A percentile compares a stretch with the other conserved stretches of the same genome.
These are phyloP conservation scores for Ceratocystis diversiconidia DNA, from an alignment of 2,329 filamentous ascomycete species.

Conservation along the genomic window DNA sequence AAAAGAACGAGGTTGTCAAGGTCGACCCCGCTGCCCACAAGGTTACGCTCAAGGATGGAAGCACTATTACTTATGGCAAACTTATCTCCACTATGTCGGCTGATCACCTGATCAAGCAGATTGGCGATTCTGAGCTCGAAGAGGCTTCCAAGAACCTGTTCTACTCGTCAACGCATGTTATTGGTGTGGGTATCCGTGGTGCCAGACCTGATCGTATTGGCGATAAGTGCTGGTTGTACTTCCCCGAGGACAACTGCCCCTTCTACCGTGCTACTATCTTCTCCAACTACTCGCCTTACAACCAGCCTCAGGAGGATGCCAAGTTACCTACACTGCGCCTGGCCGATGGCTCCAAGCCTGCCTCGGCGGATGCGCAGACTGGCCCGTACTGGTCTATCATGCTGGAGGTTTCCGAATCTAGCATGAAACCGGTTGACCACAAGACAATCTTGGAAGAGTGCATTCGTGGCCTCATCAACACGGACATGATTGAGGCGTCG, in stretches of 20 bases:
- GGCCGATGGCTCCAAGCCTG: slow-evolving; percentile 70
- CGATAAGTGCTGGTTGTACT: slow-evolving; percentile 99
- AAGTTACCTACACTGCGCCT: slow-evolving; percentile 80
- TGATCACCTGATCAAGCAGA: slow-evolving; percentile 71
- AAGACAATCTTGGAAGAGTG: slow-evolving; percentile 75
- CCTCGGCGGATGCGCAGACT: slow-evolving; percentile 56
- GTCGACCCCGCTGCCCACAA: slow-evolving; percentile 76
- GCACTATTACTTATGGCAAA: slow-evolving; percentile 79
- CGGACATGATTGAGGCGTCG: slow-evolving; percentile 77
- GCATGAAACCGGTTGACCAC: slow-evolving; percentile 84
- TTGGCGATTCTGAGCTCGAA: slow-evolving; percentile 69
- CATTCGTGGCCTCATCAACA: slow-evolving; percentile 95
- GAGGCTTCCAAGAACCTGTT: slow-evolving; percentile 66
- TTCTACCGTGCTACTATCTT: slow-evolving; percentile 99
- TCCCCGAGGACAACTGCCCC: slow-evolving; percentile 95
- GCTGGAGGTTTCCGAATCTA: slow-evolving; percentile 93
- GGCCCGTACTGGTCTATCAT: slow-evolving; percentile 99
- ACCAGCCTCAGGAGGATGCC: slow-evolving; percentile 70
- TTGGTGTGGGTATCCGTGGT: slow-evolving; percentile 89
- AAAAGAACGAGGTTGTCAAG: slow-evolving; percentile 69
- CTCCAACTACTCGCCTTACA: slow-evolving; percentile 99
- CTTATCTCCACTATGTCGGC: slow-evolving; percentile 94
- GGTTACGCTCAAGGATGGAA: slow-evolving; percentile 71
- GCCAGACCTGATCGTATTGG: slow-evolving; percentile 87
- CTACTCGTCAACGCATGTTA: slow-evolving; percentile 95